Base-by-base conservation (phyloP, 164 flowering plant genomes). In the Umbilicus rupestris region DNA sequence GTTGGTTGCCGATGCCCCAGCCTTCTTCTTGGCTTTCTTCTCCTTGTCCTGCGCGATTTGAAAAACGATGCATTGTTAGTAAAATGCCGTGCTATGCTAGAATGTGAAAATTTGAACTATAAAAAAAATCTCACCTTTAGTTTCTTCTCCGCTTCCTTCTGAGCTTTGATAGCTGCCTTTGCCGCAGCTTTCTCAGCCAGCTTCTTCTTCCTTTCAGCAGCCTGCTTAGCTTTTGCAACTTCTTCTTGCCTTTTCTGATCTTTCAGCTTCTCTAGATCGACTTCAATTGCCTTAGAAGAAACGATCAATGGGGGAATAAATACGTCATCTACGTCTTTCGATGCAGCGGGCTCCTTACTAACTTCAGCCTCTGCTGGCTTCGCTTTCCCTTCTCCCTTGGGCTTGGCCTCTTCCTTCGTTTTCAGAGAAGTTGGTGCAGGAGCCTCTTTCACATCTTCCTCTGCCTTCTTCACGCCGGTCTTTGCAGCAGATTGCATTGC, bases 131-230 rank as follows among this genome's bases (percentile, higher is more conserved):
- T 77, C 83, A 64, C 99, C 97, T 89, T 95, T 22, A 72, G 83
- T 78, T 88, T 92, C 85, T 88, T 89, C 66, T 95, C 97, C 68
- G 96, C 96, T 72, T 89, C 96, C 73, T 92, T 94, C 72, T 92
- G 87, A 72, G 94, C 90, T 75, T 82, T 83, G 22, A 75, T 46
- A 24, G 92, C 92, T 4, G 99, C 99, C 80, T 87, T 95, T 0
- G 82, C 80, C 7, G 83, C 86, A 30, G 81, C 77, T 73, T 82
- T 84, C 71, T 84, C 89, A 0, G 82, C 81, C 70, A 73, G 49
- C 75, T 84, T 84, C 79, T 82, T 86, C 82, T 86, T 86, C 73
- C 92, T 78, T 65, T 85, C 97, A 70, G 78, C 33, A 37, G 97
- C 97, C 69, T 66, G 77, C 78, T 79, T 86, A 39, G 87, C 84